Conservation (phyloP, 2,329 filamentous ascomycete species). For the Tolypocladium nubicola region DNA sequence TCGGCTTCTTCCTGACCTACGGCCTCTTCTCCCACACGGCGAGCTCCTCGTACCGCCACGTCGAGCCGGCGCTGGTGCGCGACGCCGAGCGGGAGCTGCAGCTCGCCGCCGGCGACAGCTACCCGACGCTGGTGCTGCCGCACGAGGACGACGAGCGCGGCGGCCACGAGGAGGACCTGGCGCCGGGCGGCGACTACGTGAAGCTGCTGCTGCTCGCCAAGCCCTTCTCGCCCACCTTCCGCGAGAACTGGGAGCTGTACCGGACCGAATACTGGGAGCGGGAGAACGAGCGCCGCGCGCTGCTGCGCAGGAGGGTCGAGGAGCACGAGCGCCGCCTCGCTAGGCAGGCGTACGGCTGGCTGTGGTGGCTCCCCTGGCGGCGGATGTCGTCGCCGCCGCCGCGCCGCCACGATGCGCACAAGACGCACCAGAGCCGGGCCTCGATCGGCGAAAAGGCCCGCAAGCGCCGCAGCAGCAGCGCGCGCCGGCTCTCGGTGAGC, state of each 20-base stretch:
- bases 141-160: slow-evolving; percentile 49
- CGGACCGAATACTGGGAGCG: slow-evolving; percentile 92
- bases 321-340: slow-evolving; percentile 58
- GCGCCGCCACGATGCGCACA: slow-evolving; percentile 25
- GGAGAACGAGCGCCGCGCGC: slow-evolving; percentile 79
- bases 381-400: slow-evolving; percentile 15
- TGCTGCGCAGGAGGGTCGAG: slow-evolving; percentile 60
- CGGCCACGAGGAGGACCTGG: slow-evolving; percentile 80
- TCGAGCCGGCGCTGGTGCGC: slow-evolving; percentile 53
- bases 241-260: slow-evolving; percentile 95
- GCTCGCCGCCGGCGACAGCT: slow-evolving; percentile 28
- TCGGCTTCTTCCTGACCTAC: slow-evolving; percentile 70
- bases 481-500: slow-evolving; percentile 40
- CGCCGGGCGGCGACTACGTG: slow-evolving; percentile 81
- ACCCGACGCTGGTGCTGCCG: slow-evolving; percentile 30
- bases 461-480: slow-evolving; percentile 40
- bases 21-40: slow-evolving; percentile 57
- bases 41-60: slow-evolving; percentile 63
- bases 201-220: slow-evolving; percentile 87
- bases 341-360: slow-evolving; percentile 58
- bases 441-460: slow-evolving; percentile 33
- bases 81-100: slow-evolving; percentile 51
- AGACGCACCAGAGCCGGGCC: slow-evolving; percentile 25
- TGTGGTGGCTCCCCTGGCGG: slow-evolving; percentile 78
- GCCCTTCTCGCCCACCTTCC: slow-evolving; percentile 86